Percentiles rank a stretch among this genome's conserved stretches.
Conservation (phyloP, 1,139 yeast species). For the Geotrichum candidum region DNA sequence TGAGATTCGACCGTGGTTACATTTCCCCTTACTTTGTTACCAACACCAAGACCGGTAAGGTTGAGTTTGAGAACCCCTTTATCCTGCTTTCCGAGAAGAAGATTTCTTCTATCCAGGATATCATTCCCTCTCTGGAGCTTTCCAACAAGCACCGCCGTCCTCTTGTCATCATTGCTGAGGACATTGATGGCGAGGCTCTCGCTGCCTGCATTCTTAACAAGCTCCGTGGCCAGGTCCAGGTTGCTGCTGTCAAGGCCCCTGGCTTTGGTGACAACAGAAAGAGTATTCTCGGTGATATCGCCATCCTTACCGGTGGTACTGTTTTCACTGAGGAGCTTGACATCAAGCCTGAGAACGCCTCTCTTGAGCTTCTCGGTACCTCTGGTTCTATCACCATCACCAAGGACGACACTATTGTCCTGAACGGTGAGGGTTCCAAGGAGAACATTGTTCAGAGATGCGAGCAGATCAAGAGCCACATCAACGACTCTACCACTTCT, state of each 20-base stretch:
- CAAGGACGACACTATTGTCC: slow-evolving; percentile 92
- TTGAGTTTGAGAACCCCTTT: slow-evolving; percentile 94
- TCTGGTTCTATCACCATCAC: slow-evolving; percentile 92
- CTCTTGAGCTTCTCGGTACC: slow-evolving; percentile 85
- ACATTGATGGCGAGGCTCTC: slow-evolving; percentile 95
- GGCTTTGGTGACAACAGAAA: slow-evolving; percentile 99
- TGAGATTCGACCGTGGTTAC: slow-evolving; percentile 98
- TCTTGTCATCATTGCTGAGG: slow-evolving; percentile 90
- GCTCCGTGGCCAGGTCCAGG: slow-evolving; percentile 98
- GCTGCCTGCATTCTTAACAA: slow-evolving; percentile 98
- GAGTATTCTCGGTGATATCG: slow-evolving; percentile 95
- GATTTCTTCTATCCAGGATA: slow-evolving; percentile 85
- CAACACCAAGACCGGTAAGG: slow-evolving; percentile 92
- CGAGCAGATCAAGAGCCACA: slow-evolving; percentile 88
- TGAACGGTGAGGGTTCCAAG: slow-evolving; percentile 94
- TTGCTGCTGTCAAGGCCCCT: slow-evolving; percentile 98
- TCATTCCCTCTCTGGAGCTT: slow-evolving; percentile 88
- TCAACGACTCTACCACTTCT: slow-evolving; percentile 65
- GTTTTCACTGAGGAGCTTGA: slow-evolving; percentile 98
- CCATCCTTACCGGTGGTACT: slow-evolving; percentile 94
- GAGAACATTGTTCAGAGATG: slow-evolving; percentile 84
- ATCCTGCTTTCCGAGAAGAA: slow-evolving; percentile 89
- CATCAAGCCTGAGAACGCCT: slow-evolving; percentile 93
- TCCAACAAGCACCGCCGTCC: slow-evolving; percentile 96
- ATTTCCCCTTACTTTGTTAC: slow-evolving; percentile 98